Percentiles rank a stretch among this genome's conserved stretches.
phyloP scores from a whole-genome alignment of 495 filamentous ascomycete species.

The Cercophora samala region DNA sequence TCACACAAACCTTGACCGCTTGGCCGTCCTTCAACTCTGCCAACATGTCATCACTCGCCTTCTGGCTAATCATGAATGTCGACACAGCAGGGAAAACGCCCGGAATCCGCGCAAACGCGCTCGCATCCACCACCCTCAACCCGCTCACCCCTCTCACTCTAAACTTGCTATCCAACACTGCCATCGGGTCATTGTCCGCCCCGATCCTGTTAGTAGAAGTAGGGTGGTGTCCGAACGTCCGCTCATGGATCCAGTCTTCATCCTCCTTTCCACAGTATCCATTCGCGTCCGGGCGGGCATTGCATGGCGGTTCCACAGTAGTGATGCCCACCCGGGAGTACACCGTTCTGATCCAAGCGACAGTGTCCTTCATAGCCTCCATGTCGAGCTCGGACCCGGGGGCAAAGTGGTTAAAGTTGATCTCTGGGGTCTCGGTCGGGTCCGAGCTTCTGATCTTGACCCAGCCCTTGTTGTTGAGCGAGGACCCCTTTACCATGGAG shows the following conservation, averaged over 20 bases:
- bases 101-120: slow-evolving; percentile 45
- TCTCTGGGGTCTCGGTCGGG: slow-evolving; percentile 37
- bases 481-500: slow-evolving; percentile 38
- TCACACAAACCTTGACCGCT: slow-evolving; percentile 21
- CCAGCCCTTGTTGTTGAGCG: slow-evolving; percentile 36
- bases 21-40: slow-evolving; percentile 32
- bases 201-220: slow-evolving; percentile 44
- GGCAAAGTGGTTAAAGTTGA: slow-evolving; percentile 40
- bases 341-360: slow-evolving; percentile 34
- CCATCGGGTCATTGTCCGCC: slow-evolving; percentile 42
- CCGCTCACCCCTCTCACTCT: slow-evolving; percentile 40
- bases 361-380: slow-evolving; percentile 39
- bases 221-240: slow-evolving; percentile 48
- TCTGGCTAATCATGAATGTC: slow-evolving; percentile 59
- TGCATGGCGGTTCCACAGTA: slow-evolving; percentile 36
- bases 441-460: slow-evolving; percentile 32
- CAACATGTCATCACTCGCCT: slow-evolving; percentile 56
- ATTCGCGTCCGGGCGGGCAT: slow-evolving; percentile 21
- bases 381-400: slow-evolving; percentile 31
- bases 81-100: slow-evolving; percentile 52
- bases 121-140: slow-evolving; percentile 45
- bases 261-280: slow-evolving; percentile 35
- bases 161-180: slow-evolving; percentile 45
- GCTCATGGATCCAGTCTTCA: slow-evolving; percentile 39
- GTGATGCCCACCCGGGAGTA: slow-evolving; percentile 33